Evolutionary conservation across 129 eudicot species (phyloP).

Genomic region (Pittosporum tobira): DNA sequence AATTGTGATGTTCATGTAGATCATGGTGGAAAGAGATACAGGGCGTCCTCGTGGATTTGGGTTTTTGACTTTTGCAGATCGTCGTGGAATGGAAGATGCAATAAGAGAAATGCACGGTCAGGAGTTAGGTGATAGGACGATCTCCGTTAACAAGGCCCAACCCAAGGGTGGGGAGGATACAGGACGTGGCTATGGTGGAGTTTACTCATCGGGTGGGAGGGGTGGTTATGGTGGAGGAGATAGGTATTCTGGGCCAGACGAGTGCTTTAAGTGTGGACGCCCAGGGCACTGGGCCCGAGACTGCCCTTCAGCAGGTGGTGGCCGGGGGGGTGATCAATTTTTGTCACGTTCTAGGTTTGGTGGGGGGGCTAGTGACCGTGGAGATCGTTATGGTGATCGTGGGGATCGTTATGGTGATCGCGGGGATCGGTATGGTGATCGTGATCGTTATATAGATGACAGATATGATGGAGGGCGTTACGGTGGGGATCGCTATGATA

Average conservation of each 20-base stretch:
- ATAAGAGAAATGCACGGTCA: constrained; percentile 83
- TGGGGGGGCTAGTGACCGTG: constrained; percentile 60
- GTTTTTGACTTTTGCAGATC: constrained; percentile 87
- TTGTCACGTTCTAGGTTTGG: constrained; percentile 58
- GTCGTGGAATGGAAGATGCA: constrained; percentile 88
- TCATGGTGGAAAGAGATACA: constrained; percentile 91
- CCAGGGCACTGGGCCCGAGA: constrained; percentile 96
- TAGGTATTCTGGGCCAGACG: constrained; percentile 68
- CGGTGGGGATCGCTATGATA: constrained; percentile 73
- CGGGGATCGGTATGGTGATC: constrained; percentile 60
- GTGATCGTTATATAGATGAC: constrained; percentile 73
- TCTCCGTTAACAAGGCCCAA: constrained; percentile 91
- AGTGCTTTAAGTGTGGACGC: constrained; percentile 96
- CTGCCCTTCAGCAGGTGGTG: constrained; percentile 75
- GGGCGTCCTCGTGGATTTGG: constrained; percentile 99
- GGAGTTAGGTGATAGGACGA: constrained; percentile 69
- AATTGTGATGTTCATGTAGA: constrained; percentile 35
- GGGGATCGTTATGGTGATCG: constrained; percentile 46
- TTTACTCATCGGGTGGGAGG: constrained; percentile 63
- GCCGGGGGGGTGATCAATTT: constrained; percentile 44
- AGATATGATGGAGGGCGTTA: constrained; percentile 68
- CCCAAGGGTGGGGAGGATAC: constrained; percentile 69
- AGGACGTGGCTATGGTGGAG: constrained; percentile 53
- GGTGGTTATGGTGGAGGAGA: constrained; percentile 62
- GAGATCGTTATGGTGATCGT: constrained; percentile 40